phyloP scores from a whole-genome alignment of 495 filamentous ascomycete species.

The Talaromyces borbonicus region DNA sequence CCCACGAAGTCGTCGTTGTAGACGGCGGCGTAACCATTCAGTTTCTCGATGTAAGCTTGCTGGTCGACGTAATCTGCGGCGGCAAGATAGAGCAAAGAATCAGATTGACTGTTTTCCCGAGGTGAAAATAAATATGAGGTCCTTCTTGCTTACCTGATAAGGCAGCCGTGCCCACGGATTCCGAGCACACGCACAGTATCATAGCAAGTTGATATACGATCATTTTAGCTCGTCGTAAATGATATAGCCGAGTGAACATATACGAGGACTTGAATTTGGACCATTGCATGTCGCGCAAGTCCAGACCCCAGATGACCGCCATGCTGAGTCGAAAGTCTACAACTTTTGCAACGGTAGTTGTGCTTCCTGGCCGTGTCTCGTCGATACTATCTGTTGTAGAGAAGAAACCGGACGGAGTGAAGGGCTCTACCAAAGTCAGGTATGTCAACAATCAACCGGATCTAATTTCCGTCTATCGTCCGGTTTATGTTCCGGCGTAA shows the following conservation, averaged over 20 bases:
- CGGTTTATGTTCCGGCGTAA: no score
- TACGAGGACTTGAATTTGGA: slow-evolving; percentile 39
- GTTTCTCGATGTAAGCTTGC: slow-evolving; percentile 28
- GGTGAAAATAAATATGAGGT: no score
- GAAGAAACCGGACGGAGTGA: no score
- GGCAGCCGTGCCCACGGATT: slow-evolving; percentile 38
- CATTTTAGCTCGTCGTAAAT: slow-evolving; percentile 41
- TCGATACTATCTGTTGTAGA: no score
- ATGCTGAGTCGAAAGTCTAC: slow-evolving; percentile 15
- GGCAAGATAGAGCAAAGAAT: no score
- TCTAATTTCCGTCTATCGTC: no score
- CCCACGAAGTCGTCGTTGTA: slow-evolving; percentile 42
- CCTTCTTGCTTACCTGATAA: slow-evolving; percentile 40
- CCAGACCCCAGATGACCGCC: slow-evolving; percentile 42
- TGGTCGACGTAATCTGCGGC: slow-evolving; percentile 41
- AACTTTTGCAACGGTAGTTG: no score
- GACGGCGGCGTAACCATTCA: slow-evolving; percentile 18
- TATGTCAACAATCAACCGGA: no score
- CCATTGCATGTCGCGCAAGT: slow-evolving; percentile 42
- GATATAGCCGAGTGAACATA: slow-evolving; percentile 40
- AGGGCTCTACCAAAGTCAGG: no score
- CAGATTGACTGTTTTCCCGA: no score
- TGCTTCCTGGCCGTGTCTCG: no score
- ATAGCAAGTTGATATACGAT: slow-evolving; percentile 44
- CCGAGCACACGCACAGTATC: slow-evolving; percentile 43